These are phyloP conservation scores for Phytophthora constricta DNA, from an alignment of 352 stramenopile genomes.

Conservation along the genomic window DNA sequence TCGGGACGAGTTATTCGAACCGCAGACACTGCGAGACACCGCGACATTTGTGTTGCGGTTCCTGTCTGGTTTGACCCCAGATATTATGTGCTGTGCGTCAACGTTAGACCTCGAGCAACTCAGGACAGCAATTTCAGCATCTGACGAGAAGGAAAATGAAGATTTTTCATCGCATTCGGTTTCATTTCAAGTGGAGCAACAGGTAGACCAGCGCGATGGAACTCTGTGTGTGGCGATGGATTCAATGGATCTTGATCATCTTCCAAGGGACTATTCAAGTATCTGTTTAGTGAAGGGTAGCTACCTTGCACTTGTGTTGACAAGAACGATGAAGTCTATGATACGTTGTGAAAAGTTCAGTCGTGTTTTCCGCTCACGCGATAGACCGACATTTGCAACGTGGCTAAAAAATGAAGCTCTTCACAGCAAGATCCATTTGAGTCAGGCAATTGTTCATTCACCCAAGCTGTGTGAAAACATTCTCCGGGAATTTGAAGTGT, in stretches of 20 bases:
- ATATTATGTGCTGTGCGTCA: slow-evolving; percentile 41
- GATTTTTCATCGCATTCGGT: slow-evolving; percentile 40
- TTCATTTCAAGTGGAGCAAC: slow-evolving; percentile 52
- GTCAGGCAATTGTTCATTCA: slow-evolving; percentile 24
- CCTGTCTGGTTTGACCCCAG: slow-evolving; percentile 36
- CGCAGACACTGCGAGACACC: slow-evolving; percentile 50
- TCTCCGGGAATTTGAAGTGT: slow-evolving; percentile 41
- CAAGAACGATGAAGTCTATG: slow-evolving; percentile 16
- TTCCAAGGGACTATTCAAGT: slow-evolving; percentile 10
- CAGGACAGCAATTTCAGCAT: slow-evolving; percentile 9
- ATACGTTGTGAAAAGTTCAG: slow-evolving; percentile 6
- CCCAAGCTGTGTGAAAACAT: slow-evolving; percentile 27
- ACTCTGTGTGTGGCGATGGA: slow-evolving; percentile 26
- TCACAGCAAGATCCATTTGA: slow-evolving; percentile 28
- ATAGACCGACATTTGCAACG: slow-evolving; percentile 21
- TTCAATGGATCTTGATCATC: slow-evolving; percentile 36
- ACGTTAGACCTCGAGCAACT: slow-evolving; percentile 29
- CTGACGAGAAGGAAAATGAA: slow-evolving; percentile 20
- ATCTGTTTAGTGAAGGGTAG: slow-evolving; percentile 44
- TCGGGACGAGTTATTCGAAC: slow-evolving; percentile 51
- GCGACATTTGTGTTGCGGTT: slow-evolving; percentile 73
- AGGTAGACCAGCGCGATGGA: slow-evolving; percentile 57
- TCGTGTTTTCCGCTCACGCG: slow-evolving; percentile 4
- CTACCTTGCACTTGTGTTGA: slow-evolving; percentile 35
- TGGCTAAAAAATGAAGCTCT: slow-evolving; percentile 36